These are phyloP conservation scores for Fusarium torreyae DNA, from an alignment of 2,329 filamentous ascomycete genomes.

Conservation along the genomic window DNA sequence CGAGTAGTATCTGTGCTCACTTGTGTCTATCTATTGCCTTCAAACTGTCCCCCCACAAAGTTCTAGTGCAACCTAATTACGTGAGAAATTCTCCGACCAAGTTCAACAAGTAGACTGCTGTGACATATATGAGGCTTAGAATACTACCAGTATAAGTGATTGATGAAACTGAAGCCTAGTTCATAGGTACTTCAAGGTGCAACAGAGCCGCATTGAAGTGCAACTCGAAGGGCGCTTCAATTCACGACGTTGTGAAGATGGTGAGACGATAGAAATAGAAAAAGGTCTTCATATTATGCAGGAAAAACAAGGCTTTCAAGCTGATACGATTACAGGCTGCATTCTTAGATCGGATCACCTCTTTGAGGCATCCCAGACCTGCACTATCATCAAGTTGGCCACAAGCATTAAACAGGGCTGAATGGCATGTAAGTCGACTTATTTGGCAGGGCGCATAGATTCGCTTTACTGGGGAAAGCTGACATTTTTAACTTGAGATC, in stretches of 20 bases:
- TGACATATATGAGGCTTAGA: background rate
- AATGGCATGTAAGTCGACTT: constrained; percentile 4
- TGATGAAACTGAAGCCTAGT: background rate
- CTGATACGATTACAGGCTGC: background rate
- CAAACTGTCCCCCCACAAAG: background rate
- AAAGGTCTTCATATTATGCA: background rate
- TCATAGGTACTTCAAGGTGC: background rate
- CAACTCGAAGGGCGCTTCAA: background rate
- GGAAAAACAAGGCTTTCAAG: constrained; percentile 9
- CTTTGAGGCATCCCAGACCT: constrained; percentile 7
- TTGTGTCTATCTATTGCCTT: background rate
- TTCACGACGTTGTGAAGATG: constrained; percentile 1
- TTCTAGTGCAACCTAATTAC: background rate
- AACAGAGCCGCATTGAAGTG: constrained; percentile 2
- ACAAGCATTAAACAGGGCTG: constrained; percentile 20
- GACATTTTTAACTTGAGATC: background rate
- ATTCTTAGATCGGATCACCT: constrained; percentile 5
- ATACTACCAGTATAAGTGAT: background rate
- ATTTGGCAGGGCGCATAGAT: background rate
- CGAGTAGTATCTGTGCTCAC: background rate
- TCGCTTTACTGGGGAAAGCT: background rate
- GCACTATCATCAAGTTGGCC: constrained; percentile 2
- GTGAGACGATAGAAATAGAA: background rate
- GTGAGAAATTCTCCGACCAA: constrained; percentile 13
- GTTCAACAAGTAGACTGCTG: background rate